Conservation (phyloP, 2,329 filamentous ascomycete species). For the Sporothrix inflata region DNA sequence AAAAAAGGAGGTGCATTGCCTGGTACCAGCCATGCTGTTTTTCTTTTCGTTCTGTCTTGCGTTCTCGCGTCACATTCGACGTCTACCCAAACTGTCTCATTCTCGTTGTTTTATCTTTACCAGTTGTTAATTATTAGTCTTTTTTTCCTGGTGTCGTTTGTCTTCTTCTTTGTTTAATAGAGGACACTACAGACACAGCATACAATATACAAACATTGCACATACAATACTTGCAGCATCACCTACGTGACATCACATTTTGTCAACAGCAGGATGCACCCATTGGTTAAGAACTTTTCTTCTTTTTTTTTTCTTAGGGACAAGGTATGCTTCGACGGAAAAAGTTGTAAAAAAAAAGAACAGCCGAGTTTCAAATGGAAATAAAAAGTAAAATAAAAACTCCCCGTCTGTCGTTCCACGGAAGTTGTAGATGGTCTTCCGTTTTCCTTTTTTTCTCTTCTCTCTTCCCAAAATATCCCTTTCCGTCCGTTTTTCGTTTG, state of each 20-base stretch:
- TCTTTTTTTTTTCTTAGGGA: conserved; percentile 26
- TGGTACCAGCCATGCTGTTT: conserved; percentile 11
- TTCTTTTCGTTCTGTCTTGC: background rate
- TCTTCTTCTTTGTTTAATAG: background rate
- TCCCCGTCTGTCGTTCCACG: conserved; percentile 18
- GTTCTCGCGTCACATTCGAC: background rate
- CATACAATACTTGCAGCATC: background rate
- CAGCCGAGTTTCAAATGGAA: conserved; percentile 23
- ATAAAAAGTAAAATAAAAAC: conserved; percentile 13
- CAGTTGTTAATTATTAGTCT: background rate
- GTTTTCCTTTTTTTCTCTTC: background rate
- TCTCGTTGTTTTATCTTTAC: background rate
- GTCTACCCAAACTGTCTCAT: background rate
- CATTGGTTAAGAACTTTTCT: conserved; percentile 20
- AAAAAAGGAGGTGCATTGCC: conserved; percentile 16
- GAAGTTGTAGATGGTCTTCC: background rate
- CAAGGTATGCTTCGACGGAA: background rate
- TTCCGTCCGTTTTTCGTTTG: conserved; percentile 20
- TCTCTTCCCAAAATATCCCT: background rate
- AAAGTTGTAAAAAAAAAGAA: conserved; percentile 15
- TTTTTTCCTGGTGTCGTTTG: background rate
- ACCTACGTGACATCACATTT: background rate
- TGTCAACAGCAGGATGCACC: too few species aligned
- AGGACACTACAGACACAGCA: conserved; percentile 2
- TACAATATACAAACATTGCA: background rate